Evolutionary conservation across 768 basidiomycete species (phyloP).

Genomic region (Zangia roseola): DNA sequence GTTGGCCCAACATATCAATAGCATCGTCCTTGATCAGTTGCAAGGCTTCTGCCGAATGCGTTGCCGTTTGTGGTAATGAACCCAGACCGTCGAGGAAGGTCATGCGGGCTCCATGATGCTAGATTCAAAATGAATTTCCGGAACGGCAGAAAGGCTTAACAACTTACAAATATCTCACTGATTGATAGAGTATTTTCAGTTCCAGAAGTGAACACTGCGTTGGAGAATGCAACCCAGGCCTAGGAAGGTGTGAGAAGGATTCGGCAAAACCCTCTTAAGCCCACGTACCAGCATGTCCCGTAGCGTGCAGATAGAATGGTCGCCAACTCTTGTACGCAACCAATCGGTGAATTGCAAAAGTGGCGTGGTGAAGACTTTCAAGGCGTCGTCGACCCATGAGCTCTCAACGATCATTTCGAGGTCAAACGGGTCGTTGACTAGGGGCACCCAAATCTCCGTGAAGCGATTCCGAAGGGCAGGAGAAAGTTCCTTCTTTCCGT

Average conservation of each 20-base stretch:
- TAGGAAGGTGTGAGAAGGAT: constrained; percentile 30
- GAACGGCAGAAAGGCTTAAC: neutral
- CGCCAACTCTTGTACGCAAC: constrained; percentile 62
- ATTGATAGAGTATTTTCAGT: constrained; percentile 34
- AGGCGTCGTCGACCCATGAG: constrained; percentile 58
- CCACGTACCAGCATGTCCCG: constrained; percentile 82
- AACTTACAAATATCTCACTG: constrained; percentile 67
- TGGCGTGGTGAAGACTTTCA: constrained; percentile 54
- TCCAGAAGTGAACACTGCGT: constrained; percentile 46
- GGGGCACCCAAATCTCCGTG: constrained; percentile 98
- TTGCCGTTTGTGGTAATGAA: constrained; percentile 69
- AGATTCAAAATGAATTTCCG: constrained; percentile 14
- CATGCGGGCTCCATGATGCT: constrained; percentile 95
- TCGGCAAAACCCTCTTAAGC: neutral
- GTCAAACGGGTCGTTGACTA: constrained; percentile 70
- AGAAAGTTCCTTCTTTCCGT: constrained; percentile 97
- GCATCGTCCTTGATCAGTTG: constrained; percentile 63
- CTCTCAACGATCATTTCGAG: constrained; percentile 72
- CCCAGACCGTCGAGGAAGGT: constrained; percentile 87
- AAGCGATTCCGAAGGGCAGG: constrained; percentile 96
- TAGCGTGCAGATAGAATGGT: constrained; percentile 67
- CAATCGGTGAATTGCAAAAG: constrained; percentile 82
- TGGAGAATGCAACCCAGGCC: constrained; percentile 94
- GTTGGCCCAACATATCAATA: constrained; percentile 46
- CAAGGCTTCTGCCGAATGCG: constrained; percentile 60